Percentiles rank a stretch among this genome's conserved stretches.
Conservation (phyloP, 2,329 filamentous ascomycete genomes). For the Penicillium sp. region DNA sequence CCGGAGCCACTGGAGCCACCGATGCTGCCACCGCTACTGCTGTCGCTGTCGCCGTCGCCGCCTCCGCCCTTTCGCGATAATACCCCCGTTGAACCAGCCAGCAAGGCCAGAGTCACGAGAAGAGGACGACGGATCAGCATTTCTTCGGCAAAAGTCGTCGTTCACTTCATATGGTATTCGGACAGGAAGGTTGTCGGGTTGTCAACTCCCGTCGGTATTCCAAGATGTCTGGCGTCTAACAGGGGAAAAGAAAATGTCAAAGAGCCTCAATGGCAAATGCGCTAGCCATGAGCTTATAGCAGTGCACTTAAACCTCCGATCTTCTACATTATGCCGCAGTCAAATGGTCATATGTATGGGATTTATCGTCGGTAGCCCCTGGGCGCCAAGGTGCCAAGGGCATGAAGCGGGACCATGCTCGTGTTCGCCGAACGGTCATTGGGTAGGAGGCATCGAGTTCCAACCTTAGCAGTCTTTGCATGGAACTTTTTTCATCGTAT, state of each 20-base stretch:
- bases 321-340: neutral
- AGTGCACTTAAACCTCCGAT: neutral
- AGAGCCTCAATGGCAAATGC: neutral
- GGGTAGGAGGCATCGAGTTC: neutral
- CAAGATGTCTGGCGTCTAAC: neutral
- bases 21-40: neutral
- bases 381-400: conserved; percentile 8
- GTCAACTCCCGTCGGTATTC: neutral
- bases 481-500: neutral
- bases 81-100: neutral
- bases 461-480: neutral
- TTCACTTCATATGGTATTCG: neutral
- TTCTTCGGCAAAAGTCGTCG: neutral
- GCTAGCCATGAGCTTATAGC: neutral
- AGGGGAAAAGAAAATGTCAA: neutral
- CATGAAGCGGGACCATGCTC: neutral
- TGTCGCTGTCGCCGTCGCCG: neutral
- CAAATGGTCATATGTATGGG: neutral
- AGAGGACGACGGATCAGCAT: conserved; percentile 1
- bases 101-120: neutral
- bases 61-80: conserved; percentile 3
- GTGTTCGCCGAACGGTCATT: neutral
- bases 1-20: neutral
- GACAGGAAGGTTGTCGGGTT: no score
- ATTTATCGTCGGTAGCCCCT: conserved; percentile 1